Percentiles rank a stretch among this genome's conserved stretches.
phyloP scores from a whole-genome alignment of 306 rosid species.

The Ormosia semicastrata region DNA sequence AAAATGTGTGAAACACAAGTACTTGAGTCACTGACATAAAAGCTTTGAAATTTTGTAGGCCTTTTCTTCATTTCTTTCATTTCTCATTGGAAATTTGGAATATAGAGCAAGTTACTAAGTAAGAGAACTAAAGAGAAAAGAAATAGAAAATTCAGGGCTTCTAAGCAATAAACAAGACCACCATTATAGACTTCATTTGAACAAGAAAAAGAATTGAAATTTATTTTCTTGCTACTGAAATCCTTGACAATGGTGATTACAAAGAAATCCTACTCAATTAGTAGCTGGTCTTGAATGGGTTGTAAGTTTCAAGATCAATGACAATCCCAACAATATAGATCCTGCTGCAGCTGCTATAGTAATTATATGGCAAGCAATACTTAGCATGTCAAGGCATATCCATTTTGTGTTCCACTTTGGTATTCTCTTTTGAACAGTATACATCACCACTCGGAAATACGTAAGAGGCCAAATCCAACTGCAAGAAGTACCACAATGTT shows the following conservation, averaged over 20 bases:
- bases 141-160: not conserved
- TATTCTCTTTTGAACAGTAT: slow-evolving; percentile 57
- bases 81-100: not conserved
- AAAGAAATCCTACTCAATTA: not conserved
- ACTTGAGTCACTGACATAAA: too few relatives aligned
- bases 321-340: slow-evolving; percentile 55
- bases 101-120: not conserved
- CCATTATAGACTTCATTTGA: not conserved
- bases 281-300: slow-evolving; percentile 52
- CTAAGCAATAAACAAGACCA: not conserved
- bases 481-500: slow-evolving; percentile 73
- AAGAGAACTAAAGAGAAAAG: not conserved
- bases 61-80: too few relatives aligned
- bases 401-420: slow-evolving; percentile 69
- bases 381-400: slow-evolving; percentile 64
- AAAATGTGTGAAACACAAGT: too few relatives aligned
- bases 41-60: too few relatives aligned
- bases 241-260: not conserved
- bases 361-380: slow-evolving; percentile 56
- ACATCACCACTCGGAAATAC: slow-evolving; percentile 83
- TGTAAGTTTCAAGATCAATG: slow-evolving; percentile 48
- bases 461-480: slow-evolving; percentile 83
- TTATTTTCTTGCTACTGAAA: not conserved
- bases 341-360: slow-evolving; percentile 67
- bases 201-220: not conserved